Conservation (phyloP, 2,329 filamentous ascomycete species). For the Trichoderma pleuroti region DNA sequence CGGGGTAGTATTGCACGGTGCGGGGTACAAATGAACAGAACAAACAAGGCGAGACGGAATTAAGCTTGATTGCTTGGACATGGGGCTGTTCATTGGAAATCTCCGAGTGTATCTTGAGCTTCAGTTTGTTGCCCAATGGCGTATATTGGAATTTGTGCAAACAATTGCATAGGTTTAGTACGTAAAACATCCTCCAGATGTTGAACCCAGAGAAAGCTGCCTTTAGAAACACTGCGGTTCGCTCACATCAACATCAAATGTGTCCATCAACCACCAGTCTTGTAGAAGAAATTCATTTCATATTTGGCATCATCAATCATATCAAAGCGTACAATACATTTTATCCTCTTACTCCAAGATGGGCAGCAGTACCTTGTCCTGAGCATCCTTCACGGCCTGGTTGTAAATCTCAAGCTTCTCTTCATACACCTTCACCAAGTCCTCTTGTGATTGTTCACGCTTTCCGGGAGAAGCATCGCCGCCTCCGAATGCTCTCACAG, state of each 20-base stretch:
- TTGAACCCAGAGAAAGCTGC: not conserved
- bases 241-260: no score
- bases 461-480: slow-evolving; percentile 30
- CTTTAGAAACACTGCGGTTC: not conserved
- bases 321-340: not conserved
- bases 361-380: slow-evolving; percentile 29
- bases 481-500: slow-evolving; percentile 38
- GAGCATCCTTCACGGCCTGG: slow-evolving; percentile 34
- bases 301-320: not conserved
- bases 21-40: not conserved
- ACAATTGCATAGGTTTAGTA: not conserved
- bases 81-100: not conserved
- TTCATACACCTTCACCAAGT: slow-evolving; percentile 32
- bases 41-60: not conserved
- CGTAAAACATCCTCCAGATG: not conserved
- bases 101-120: not conserved
- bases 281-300: not conserved
- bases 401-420: slow-evolving; percentile 35
- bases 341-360: not conserved
- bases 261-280: not conserved
- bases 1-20: not conserved
- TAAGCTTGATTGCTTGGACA: not conserved
- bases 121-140: not conserved
- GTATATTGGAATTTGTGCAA: not conserved
- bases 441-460: slow-evolving; percentile 26